Base-by-base conservation (phyloP, 2,329 filamentous ascomycete species). In the Sporothrix euskadiensis region DNA sequence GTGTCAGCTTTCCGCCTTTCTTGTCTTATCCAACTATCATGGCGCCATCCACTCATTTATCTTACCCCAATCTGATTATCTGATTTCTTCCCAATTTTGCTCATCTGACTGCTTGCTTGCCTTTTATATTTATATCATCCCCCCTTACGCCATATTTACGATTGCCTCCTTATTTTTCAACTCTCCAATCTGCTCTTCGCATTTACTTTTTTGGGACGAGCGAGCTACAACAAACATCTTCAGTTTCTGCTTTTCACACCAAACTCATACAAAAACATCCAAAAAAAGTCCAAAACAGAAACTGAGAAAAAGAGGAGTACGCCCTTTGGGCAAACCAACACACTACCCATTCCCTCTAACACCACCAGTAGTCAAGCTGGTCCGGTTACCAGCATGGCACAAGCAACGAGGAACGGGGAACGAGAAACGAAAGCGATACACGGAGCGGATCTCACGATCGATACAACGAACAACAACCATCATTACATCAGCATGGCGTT, bases 251-350 rank as follows among this genome's bases (percentile, higher is more conserved):
- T 56, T 30, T 56, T 26, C 12, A 22, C 52, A 26, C 26, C n/a
- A 47, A 68, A 9, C 30, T 3, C n/a, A 3, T 16, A 56, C 5
- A 26, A 41, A 19, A 56, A 57, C 49, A 30, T 4, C 47, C 19
- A 54, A 56, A 69, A 54, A 69, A 69, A 69, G 65, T 54, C 8
- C 30, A 70, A 57, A 70, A 59, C 32, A 44, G 32, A 70, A 44
- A 70, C 30, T n/a, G 5, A 70, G 8, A 59, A 70, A 59, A 57
- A 70, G 47, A 9, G 14, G n/a, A 41, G 16, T 2, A 39, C 30
- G 30, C n/a, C n/a, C 12, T n/a, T 69, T 14, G 14, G 30, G 44
- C 22, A 69, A 10, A 32, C 26, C 26, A 35, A 3, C 30, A 35
- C 56, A 56, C 10, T 16, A 35, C 14, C 14, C 5, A 30, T 9